Evolutionary conservation across 2,329 filamentous ascomycete species (phyloP), one percentile per base, ranked within the genome.

Genomic region (Hypomyces perniciosus): DNA sequence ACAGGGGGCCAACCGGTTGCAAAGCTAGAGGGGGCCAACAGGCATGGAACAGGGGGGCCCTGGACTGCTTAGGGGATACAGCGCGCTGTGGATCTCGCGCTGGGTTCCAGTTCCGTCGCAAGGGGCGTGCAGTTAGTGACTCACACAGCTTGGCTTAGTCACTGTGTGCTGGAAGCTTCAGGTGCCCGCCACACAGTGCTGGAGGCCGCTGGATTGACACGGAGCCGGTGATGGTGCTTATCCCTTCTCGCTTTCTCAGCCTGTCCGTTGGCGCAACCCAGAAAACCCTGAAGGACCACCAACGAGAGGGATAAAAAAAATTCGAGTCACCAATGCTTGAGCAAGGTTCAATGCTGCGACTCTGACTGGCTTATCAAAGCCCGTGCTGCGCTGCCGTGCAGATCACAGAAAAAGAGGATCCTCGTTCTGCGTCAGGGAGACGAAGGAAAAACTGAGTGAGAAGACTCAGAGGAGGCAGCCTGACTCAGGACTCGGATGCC

Each of bases 41-140:
- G 61, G 63, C 56, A 59, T 66, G 58, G 53, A 53, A 53, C 57
- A 55, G 51, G 58, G 58, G 58, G 46, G 48, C 20, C 37, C 28
- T 42, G n/a, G 46, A 40, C 46, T 33, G 34, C 9, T 20, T 20
- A 20, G 20, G 20, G 20, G 20, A 20, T 30, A 46, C 34, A 39
- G 34, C 20, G 20, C 27, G 20, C 20, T 46, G 34, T 46, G 44
- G 44, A 31, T 20, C 43, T 45, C 43, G 12, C 44, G 35, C 33
- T 20, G 20, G 20, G 20, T 20, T 20, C 20, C 20, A 20, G 20
- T 20, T 20, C 20, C 20, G 20, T 20, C 20, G 20, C 20, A 20
- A 37, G 41, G 51, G 46, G 51, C 46, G 50, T 52, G 50, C 3
- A 2, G 5, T 1, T 52, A 52, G 41, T 38, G 29, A 41, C 7